Evolutionary conservation across 2,329 filamentous ascomycete species (phyloP), one percentile per base, ranked within the genome.

Genomic region (Fusarium sp.): DNA sequence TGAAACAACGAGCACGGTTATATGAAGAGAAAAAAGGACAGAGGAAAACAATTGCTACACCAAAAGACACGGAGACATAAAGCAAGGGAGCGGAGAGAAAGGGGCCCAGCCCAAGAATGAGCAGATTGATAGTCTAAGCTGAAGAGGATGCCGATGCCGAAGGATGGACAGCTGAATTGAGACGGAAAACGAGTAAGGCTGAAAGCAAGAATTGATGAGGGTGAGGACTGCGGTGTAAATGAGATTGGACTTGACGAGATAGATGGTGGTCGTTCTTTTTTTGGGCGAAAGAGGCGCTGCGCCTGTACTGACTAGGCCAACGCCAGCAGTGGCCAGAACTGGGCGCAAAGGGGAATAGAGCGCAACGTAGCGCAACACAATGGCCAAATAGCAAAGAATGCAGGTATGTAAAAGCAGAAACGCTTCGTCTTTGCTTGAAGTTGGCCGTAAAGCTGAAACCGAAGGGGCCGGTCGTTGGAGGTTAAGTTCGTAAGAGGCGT

Each of bases 91-190:
- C n/a, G 32, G 63, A 32, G 65, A 62, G 47, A 60, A 72, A 72
- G 68, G 72, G 72, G 57, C 50, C 72, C 72, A 74, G 72, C 72
- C 72, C 72, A 74, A 67, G 44, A 72, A 70, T 72, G 71, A 74
- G 62, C 70, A 73, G 62, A 68, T 60, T 60, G 51, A 69, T 73
- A 62, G 42, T 72, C 45, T 57, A 55, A 66, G 28, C 57, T 24
- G 32, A 58, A 36, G 30, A 39, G 36, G 52, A 55, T 48, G 47
- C 28, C 65, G 26, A 54, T 42, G 24, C 36, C 41, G 26, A 59
- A 70, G 41, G 59, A 32, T 34, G 34, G 52, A 47, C 50, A 55
- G 57, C 44, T 41, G 42, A 60, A 56, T 45, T 41, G 56, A 55
- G 48, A 61, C 51, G 34, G 48, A 62, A 52, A 61, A 61, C 18